Percentiles rank a stretch among this genome's conserved stretches.
phyloP scores from a whole-genome alignment of 495 filamentous ascomycete genomes.

The Astrothelium subdiscretum region DNA sequence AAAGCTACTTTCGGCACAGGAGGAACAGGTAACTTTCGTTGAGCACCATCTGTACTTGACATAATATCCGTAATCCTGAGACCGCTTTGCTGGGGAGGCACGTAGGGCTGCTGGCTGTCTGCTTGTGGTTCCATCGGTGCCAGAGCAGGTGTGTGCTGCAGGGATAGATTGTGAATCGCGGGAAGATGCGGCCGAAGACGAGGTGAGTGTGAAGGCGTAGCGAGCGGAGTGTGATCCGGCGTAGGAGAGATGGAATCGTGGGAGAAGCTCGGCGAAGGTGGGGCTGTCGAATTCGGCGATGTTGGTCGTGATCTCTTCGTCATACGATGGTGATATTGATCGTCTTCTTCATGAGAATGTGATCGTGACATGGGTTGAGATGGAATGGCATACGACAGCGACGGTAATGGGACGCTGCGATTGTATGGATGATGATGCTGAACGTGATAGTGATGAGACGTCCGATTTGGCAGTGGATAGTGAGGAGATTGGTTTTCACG shows the following conservation, averaged over 20 bases:
- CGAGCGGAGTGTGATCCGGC: slow-evolving; percentile 90
- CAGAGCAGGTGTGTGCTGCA: slow-evolving; percentile 60
- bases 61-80: slow-evolving; percentile 88
- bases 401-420: slow-evolving; percentile 42
- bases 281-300: slow-evolving; percentile 88
- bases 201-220: slow-evolving; percentile 91
- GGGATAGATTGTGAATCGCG: slow-evolving; percentile 73
- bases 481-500: slow-evolving; percentile 55
- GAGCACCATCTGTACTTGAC: slow-evolving; percentile 70
- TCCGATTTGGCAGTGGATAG: slow-evolving; percentile 42
- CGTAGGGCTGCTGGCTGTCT: slow-evolving; percentile 46
- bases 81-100: slow-evolving; percentile 48
- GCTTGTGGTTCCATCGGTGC: slow-evolving; percentile 81
- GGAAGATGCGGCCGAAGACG: slow-evolving; percentile 78
- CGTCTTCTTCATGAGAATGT: slow-evolving; percentile 79
- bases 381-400: slow-evolving; percentile 70
- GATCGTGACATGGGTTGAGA: slow-evolving; percentile 78
- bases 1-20: slow-evolving; percentile 43
- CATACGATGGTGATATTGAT: slow-evolving; percentile 58
- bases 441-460: slow-evolving; percentile 34
- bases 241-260: slow-evolving; percentile 93
- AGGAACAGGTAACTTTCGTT: slow-evolving; percentile 88
- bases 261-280: slow-evolving; percentile 95
- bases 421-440: slow-evolving; percentile 20
- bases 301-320: slow-evolving; percentile 82